Percentiles rank a stretch among this genome's conserved stretches.
Evolutionary conservation across 345 rosid species (phyloP).

Genomic region (Euphorbia lathyris): DNA sequence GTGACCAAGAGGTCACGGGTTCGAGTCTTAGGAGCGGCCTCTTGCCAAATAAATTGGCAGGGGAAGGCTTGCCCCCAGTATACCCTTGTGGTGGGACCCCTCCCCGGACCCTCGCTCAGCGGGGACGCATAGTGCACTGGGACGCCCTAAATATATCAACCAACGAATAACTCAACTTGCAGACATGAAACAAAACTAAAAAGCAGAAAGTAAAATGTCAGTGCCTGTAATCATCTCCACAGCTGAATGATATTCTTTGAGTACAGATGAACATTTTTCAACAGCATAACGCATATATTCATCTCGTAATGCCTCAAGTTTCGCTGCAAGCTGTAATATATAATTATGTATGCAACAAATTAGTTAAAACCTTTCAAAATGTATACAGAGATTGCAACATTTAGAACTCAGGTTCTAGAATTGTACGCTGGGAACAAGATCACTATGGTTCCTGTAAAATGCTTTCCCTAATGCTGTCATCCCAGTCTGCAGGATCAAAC

Average conservation of each 20-base stretch:
- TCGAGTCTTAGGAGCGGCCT: too few species aligned
- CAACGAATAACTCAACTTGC: neutral
- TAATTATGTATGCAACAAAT: constrained; percentile 7
- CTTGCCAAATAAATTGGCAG: too few species aligned
- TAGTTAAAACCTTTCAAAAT: constrained; percentile 2
- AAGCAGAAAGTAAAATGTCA: neutral
- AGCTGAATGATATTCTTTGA: constrained; percentile 81
- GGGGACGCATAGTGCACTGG: too few species aligned
- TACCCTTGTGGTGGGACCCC: too few species aligned
- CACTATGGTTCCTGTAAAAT: constrained; percentile 74
- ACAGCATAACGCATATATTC: constrained; percentile 82
- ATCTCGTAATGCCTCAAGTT: constrained; percentile 89
- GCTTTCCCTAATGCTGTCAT: constrained; percentile 97
- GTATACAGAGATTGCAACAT: constrained; percentile 3
- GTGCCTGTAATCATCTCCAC: constrained; percentile 90
- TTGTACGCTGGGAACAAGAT: constrained; percentile 82
- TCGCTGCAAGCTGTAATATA: constrained; percentile 68
- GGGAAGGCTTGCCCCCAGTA: too few species aligned
- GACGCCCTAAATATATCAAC: neutral
- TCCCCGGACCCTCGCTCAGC: too few species aligned
- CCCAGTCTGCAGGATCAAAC: constrained; percentile 87
- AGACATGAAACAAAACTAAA: neutral
- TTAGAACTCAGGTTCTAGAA: neutral
- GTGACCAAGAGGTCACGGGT: too few species aligned
- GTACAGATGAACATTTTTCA: constrained; percentile 74